Evolutionary conservation across 345 rosid species (phyloP).

Genomic region (Conringia planisiliqua): DNA sequence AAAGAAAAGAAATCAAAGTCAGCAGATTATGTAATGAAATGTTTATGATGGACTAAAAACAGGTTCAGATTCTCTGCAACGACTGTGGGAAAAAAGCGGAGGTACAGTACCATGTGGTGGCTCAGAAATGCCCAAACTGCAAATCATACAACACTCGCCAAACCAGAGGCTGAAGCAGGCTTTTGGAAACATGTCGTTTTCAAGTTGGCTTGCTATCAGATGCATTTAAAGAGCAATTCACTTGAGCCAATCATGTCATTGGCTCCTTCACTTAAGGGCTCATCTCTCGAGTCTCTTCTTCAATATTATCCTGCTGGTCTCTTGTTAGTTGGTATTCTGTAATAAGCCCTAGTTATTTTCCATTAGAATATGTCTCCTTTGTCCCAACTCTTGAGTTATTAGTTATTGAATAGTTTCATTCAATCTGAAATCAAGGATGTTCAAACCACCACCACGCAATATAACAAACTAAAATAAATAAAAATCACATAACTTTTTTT

Average conservation of each 20-base stretch:
- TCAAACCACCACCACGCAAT: no score
- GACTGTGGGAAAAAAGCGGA: constrained; percentile 65
- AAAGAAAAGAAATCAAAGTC: not conserved
- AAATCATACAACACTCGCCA: constrained; percentile 82
- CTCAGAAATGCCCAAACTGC: constrained; percentile 75
- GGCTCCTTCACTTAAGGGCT: not conserved
- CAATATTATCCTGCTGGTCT: not conserved
- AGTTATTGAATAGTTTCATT: not conserved
- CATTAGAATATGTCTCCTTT: not conserved
- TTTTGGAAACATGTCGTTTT: not conserved
- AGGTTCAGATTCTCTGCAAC: constrained; percentile 87
- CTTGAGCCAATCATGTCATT: not conserved
- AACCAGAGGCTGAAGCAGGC: constrained; percentile 42
- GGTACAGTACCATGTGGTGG: constrained; percentile 70
- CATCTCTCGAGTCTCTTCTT: constrained; percentile 3
- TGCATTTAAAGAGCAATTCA: not conserved
- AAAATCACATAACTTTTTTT: no score
- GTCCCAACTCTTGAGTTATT: not conserved
- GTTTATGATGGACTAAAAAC: constrained; percentile 11
- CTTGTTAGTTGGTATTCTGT: not conserved
- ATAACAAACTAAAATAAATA: no score
- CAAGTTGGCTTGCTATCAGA: not conserved
- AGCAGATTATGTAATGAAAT: not conserved
- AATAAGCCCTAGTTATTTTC: not conserved
- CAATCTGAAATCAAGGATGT: not conserved